Conservation (phyloP, 306 rosid genomes). For the Ammopiptanthus mongolicus region DNA sequence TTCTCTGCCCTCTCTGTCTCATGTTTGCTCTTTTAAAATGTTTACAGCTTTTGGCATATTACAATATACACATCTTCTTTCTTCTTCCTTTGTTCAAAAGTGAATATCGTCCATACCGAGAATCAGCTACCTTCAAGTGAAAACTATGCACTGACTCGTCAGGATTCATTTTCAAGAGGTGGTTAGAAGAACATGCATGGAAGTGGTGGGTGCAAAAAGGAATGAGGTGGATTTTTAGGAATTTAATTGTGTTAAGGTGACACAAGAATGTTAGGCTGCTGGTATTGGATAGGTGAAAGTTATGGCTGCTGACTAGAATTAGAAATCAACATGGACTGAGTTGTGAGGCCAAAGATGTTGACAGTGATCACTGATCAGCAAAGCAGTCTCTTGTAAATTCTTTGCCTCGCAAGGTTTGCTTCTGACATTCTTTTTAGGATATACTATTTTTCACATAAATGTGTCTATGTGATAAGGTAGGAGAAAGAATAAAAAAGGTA, state of each 20-base stretch:
- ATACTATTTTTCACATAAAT: neutral
- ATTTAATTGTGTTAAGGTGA: neutral
- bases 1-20: neutral
- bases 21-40: slow-evolving; percentile 13
- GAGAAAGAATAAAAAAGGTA: slow-evolving; percentile 12
- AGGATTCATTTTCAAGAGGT: slow-evolving; percentile 30
- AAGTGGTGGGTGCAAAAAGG: slow-evolving; percentile 15
- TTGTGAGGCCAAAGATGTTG: neutral
- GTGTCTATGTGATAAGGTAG: neutral
- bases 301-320: slow-evolving; percentile 10
- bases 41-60: slow-evolving; percentile 87
- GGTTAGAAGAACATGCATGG: slow-evolving; percentile 8
- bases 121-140: slow-evolving; percentile 19
- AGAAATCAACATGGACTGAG: slow-evolving; percentile 1
- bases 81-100: slow-evolving; percentile 60
- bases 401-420: neutral
- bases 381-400: slow-evolving; percentile 23
- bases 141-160: slow-evolving; percentile 38
- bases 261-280: neutral
- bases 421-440: slow-evolving; percentile 9
- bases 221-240: neutral
- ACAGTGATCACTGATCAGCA: neutral
- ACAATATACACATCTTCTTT: slow-evolving; percentile 79
- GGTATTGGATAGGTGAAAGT: slow-evolving; percentile 14
- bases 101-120: slow-evolving; percentile 20